Conservation (phyloP, 1,139 yeast species). For the Kodamaea fungicola region DNA sequence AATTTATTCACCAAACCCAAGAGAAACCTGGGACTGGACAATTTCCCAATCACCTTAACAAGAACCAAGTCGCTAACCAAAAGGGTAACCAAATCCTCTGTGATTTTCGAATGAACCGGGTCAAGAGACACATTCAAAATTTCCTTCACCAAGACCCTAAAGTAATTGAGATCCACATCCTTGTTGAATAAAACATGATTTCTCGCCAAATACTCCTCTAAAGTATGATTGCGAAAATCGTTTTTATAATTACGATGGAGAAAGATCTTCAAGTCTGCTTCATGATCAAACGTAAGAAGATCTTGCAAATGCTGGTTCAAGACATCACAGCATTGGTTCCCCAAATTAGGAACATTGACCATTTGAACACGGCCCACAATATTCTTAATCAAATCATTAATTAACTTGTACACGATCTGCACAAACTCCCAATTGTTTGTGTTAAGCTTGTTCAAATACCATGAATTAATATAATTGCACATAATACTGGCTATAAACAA, state of each 20-base stretch:
- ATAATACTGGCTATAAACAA: constrained; percentile 34
- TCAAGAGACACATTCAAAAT: constrained; percentile 21
- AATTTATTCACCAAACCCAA: constrained; percentile 13
- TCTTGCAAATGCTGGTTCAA: constrained; percentile 27
- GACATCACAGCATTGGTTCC: constrained; percentile 25
- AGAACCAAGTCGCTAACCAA: constrained; percentile 36
- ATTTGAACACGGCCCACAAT: constrained; percentile 16
- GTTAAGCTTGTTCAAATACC: constrained; percentile 39
- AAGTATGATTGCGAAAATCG: constrained; percentile 2
- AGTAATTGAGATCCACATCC: constrained; percentile 11
- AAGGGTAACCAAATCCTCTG: constrained; percentile 24
- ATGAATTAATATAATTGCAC: constrained; percentile 32
- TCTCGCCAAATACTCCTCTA: constrained; percentile 9
- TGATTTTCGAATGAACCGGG: constrained; percentile 27
- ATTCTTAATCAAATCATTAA: constrained; percentile 29
- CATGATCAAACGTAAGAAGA: constrained; percentile 13
- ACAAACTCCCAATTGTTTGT: constrained; percentile 38
- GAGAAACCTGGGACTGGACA: constrained; percentile 31
- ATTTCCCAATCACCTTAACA: constrained; percentile 23
- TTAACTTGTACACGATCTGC: constrained; percentile 24
- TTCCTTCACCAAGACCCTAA: constrained; percentile 22
- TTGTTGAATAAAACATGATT: constrained; percentile 14
- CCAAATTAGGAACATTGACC: constrained; percentile 12
- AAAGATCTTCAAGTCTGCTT: constrained; percentile 1
- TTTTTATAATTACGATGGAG: constrained; percentile 1